Evolutionary conservation across 73 alveolate genomes (phyloP).

Genomic region (Tetrahymena elliotti): DNA sequence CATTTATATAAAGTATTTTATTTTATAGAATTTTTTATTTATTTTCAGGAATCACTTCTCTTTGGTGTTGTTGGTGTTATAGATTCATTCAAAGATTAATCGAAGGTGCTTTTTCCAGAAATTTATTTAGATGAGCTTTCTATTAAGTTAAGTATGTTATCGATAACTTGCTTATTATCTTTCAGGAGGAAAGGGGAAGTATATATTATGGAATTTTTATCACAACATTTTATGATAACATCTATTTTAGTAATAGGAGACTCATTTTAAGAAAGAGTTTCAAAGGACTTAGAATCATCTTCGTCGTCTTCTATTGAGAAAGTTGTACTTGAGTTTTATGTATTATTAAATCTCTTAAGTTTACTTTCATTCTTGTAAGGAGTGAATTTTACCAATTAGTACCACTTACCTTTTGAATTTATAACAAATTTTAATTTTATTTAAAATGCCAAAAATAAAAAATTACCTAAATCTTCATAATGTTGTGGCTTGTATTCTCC

Average conservation of each 20-base stretch:
- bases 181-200: neutral
- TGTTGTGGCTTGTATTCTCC: neutral
- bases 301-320: neutral
- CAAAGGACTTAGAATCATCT: neutral
- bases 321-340: neutral
- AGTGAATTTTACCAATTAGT: neutral
- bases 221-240: neutral
- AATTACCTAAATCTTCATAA: neutral
- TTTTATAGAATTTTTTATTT: neutral
- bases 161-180: neutral
- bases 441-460: too few relatives aligned
- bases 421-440: too few relatives aligned
- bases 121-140: neutral
- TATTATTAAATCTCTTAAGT: neutral
- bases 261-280: neutral
- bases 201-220: neutral
- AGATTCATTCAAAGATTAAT: neutral
- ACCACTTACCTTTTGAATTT: neutral
- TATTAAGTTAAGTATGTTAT: neutral
- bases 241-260: neutral
- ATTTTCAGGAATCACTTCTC: neutral
- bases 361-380: neutral
- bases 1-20: neutral
- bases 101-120: neutral
- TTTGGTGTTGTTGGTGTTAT: neutral